Evolutionary conservation across 2,329 filamentous ascomycete genomes (phyloP).

Genomic region (Trichophaea hybrida): DNA sequence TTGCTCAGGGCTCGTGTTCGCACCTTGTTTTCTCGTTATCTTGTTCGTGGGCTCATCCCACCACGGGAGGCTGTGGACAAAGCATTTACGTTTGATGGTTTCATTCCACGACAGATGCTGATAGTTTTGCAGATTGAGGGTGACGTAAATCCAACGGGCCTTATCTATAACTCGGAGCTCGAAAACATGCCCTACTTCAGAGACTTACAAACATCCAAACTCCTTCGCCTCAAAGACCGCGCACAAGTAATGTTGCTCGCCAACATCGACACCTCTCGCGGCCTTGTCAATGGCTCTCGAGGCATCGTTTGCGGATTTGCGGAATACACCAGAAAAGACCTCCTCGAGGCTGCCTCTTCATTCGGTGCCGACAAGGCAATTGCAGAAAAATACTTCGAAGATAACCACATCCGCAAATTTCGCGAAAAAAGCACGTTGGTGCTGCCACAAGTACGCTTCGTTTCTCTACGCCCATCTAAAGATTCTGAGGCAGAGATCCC

Average conservation of each 20-base stretch:
- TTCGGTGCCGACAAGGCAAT: neutral
- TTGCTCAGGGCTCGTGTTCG: too few relatives aligned
- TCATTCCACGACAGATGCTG: neutral
- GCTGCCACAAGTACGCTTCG: neutral
- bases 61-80: neutral
- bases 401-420: neutral
- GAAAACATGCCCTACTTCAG: neutral
- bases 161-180: neutral
- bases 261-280: neutral
- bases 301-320: neutral
- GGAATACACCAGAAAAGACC: neutral
- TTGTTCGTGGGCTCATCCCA: neutral
- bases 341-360: neutral
- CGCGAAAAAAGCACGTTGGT: neutral
- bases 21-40: neutral
- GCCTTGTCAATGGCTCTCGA: slow-evolving; percentile 18
- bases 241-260: slow-evolving; percentile 21
- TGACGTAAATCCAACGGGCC: neutral
- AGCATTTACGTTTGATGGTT: neutral
- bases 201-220: neutral
- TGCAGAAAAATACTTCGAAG: neutral
- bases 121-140: neutral
- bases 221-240: slow-evolving; percentile 6
- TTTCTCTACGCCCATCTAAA: neutral
- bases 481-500: neutral